A percentile compares a stretch with the other conserved stretches of the same genome.
phyloP scores from a whole-genome alignment of 2,329 filamentous ascomycete genomes.

The Pseudogymnoascus pannorum region DNA sequence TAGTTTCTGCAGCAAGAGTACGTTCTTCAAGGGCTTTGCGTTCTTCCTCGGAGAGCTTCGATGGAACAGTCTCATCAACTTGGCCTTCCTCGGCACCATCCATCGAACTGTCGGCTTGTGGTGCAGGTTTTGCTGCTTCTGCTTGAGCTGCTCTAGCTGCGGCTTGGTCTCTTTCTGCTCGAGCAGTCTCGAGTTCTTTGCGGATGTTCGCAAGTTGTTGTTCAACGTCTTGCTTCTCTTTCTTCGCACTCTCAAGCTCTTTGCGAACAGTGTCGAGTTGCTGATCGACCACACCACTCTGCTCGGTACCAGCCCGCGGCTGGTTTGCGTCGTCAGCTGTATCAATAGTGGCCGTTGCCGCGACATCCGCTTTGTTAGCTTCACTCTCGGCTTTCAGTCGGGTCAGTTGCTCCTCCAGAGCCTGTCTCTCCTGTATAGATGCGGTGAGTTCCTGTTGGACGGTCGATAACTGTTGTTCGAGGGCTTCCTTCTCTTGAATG shows the following conservation, averaged over 20 bases:
- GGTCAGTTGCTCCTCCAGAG: conserved; percentile 31
- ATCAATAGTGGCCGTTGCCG: background rate
- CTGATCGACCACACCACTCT: conserved; percentile 41
- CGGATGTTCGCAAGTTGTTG: conserved; percentile 41
- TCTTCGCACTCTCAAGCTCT: conserved; percentile 57
- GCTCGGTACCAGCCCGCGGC: conserved; percentile 34
- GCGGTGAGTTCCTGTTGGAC: conserved; percentile 44
- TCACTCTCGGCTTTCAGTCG: conserved; percentile 47
- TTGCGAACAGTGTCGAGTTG: conserved; percentile 44
- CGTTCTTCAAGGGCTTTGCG: conserved; percentile 55
- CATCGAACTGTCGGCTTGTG: conserved; percentile 18
- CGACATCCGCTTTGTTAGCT: conserved; percentile 31
- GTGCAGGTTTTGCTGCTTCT: conserved; percentile 19
- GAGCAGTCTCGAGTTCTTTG: conserved; percentile 42
- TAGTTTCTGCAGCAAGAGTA: conserved; percentile 52
- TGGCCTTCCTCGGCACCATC: conserved; percentile 51
- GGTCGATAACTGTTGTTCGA: conserved; percentile 26
- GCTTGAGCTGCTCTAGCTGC: conserved; percentile 31
- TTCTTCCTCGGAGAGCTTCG: conserved; percentile 47
- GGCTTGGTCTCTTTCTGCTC: conserved; percentile 39
- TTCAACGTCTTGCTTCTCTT: conserved; percentile 64
- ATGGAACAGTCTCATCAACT: conserved; percentile 35
- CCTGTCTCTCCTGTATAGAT: conserved; percentile 31
- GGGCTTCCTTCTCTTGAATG: conserved; percentile 36
- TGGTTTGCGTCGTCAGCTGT: conserved; percentile 13